A percentile compares a stretch with the other conserved stretches of the same genome.
Conservation (phyloP, 768 basidiomycete species). For the Leccinellum rugosiceps region DNA sequence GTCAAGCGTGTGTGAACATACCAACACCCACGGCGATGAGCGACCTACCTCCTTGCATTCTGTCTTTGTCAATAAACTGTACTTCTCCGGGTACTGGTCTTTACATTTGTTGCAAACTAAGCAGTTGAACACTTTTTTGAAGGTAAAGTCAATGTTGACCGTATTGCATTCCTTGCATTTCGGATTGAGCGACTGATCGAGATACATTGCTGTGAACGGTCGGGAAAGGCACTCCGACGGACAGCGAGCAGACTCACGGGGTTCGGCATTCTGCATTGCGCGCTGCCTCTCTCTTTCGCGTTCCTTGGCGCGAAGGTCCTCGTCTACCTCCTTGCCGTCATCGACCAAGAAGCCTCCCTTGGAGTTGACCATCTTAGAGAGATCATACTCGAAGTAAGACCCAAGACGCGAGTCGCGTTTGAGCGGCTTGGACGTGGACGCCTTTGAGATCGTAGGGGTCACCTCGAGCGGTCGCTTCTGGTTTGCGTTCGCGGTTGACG, state of each 20-base stretch:
- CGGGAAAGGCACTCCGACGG: neutral
- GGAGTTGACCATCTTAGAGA: conserved; percentile 95
- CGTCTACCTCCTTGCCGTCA: conserved; percentile 79
- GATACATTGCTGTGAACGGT: conserved; percentile 59
- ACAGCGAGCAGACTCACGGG: conserved; percentile 42
- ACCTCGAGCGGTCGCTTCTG: conserved; percentile 70
- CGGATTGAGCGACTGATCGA: conserved; percentile 73
- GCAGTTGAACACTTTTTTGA: conserved; percentile 78
- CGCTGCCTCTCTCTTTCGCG: conserved; percentile 79
- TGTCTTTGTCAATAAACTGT: conserved; percentile 94
- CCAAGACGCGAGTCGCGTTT: conserved; percentile 78
- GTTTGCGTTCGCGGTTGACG: conserved; percentile 53
- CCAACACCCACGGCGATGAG: neutral
- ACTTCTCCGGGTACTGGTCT: conserved; percentile 86
- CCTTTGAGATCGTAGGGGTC: conserved; percentile 53
- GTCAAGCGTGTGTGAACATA: neutral
- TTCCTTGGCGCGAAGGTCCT: conserved; percentile 71
- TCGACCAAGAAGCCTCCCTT: conserved; percentile 95
- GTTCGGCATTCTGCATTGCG: conserved; percentile 70
- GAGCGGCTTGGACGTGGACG: conserved; percentile 57
- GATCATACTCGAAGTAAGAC: conserved; percentile 95
- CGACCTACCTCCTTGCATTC: conserved; percentile 87
- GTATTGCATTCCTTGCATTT: conserved; percentile 84
- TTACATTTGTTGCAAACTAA: conserved; percentile 89
- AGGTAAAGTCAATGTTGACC: conserved; percentile 84